Evolutionary conservation across 1,284 basidiomycete species (phyloP).

Genomic region (Tausonia pullulans): DNA sequence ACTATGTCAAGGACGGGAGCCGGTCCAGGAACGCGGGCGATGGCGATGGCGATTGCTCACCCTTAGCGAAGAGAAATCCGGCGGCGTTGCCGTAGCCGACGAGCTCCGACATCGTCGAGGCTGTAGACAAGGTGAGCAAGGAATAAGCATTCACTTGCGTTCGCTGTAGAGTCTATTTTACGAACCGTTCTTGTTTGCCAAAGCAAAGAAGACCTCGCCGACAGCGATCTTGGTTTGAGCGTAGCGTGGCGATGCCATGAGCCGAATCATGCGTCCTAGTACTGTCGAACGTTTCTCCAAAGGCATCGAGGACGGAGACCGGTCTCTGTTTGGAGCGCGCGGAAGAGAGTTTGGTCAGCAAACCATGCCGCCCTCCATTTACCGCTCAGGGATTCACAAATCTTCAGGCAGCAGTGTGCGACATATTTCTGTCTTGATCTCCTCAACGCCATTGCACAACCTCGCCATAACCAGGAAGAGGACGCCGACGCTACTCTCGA

Average conservation of each 20-base stretch:
- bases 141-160: too few relatives aligned
- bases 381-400: conserved; percentile 36
- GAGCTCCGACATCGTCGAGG: conserved; percentile 52
- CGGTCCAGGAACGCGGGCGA: conserved; percentile 34
- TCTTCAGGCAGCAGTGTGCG: conserved; percentile 59
- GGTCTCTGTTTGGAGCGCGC: conserved; percentile 42
- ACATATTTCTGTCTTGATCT: conserved; percentile 46
- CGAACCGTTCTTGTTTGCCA: conserved; percentile 69
- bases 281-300: conserved; percentile 60
- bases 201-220: conserved; percentile 73
- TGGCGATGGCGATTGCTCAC: conserved; percentile 35
- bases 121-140: conserved; percentile 33
- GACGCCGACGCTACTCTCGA: conserved; percentile 68
- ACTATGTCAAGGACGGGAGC: conserved; percentile 20
- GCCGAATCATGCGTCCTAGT: conserved; percentile 65
- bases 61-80: conserved; percentile 80
- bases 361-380: not conserved
- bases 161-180: conserved; percentile 4
- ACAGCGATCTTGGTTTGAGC: conserved; percentile 55
- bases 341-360: not conserved
- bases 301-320: conserved; percentile 43
- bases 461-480: conserved; percentile 60
- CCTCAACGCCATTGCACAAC: conserved; percentile 51
- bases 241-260: conserved; percentile 62
- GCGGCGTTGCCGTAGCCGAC: conserved; percentile 88